These are phyloP conservation scores for Gentiana straminea DNA, from an alignment of 257 asterid genomes.

Conservation along the genomic window DNA sequence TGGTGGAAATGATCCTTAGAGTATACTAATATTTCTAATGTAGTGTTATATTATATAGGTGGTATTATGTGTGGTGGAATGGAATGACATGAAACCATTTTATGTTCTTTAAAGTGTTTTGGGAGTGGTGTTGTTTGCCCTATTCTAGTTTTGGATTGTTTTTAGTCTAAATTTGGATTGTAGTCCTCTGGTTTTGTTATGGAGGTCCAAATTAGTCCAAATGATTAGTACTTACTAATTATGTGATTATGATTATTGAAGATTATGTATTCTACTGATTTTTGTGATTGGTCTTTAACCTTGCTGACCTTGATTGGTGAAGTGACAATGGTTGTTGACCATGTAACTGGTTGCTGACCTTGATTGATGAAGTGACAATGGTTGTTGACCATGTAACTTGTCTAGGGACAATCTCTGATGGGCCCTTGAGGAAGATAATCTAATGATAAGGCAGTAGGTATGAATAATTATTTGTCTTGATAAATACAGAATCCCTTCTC, in stretches of 20 bases:
- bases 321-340: no score
- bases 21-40: constrained; percentile 36
- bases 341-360: no score
- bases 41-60: constrained; percentile 19
- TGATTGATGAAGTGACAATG: no score
- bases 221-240: constrained; percentile 18
- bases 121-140: constrained; percentile 19
- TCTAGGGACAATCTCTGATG: no score
- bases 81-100: constrained; percentile 8
- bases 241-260: background rate
- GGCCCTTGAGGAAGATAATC: no score
- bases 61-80: constrained; percentile 8
- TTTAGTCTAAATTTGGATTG: constrained; percentile 24
- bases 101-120: constrained; percentile 24
- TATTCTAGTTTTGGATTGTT: constrained; percentile 21
- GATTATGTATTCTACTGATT: no score
- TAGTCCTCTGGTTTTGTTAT: constrained; percentile 45
- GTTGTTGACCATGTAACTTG: no score
- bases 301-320: no score
- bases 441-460: no score
- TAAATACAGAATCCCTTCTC: no score
- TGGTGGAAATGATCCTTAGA: constrained; percentile 26
- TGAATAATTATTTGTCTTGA: no score
- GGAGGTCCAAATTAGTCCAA: constrained; percentile 33
- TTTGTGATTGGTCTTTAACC: no score